Conservation (phyloP, 2,329 filamentous ascomycete species). For the Botrytis porri region DNA sequence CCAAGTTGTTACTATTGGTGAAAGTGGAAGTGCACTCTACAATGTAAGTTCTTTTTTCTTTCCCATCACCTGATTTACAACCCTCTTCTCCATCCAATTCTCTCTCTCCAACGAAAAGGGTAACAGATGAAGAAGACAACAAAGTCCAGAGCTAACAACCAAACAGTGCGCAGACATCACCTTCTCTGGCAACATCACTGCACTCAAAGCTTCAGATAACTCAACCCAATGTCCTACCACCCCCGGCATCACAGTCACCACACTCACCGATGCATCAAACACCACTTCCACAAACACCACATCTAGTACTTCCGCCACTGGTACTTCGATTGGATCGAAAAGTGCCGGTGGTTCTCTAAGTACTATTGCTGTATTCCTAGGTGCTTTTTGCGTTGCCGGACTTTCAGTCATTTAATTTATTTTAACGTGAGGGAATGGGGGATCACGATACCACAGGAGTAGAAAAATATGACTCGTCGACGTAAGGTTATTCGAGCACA, state of each 20-base stretch:
- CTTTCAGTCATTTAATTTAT: not conserved
- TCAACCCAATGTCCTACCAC: constrained; percentile 9
- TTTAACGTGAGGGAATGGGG: not conserved
- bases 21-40: constrained; percentile 22
- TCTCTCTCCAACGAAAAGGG: not conserved
- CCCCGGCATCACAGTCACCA: not conserved
- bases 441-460: not conserved
- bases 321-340: not conserved
- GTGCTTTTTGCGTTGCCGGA: not conserved
- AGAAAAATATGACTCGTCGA: not conserved
- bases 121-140: too few species aligned
- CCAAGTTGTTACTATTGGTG: constrained; percentile 20
- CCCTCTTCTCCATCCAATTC: not conserved
- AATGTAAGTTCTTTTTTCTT: constrained; percentile 10
- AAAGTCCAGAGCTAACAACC: not conserved
- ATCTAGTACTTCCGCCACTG: not conserved
- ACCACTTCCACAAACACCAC: not conserved
- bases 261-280: not conserved
- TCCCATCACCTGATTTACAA: too few species aligned
- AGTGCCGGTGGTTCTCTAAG: not conserved
- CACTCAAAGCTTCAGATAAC: not conserved
- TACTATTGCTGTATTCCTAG: not conserved
- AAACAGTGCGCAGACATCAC: constrained; percentile 18
- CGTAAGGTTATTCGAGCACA: not conserved
- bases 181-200: constrained; percentile 1